Base-by-base conservation (phyloP, 2,329 filamentous ascomycete species). In the Penicillium sp. region DNA sequence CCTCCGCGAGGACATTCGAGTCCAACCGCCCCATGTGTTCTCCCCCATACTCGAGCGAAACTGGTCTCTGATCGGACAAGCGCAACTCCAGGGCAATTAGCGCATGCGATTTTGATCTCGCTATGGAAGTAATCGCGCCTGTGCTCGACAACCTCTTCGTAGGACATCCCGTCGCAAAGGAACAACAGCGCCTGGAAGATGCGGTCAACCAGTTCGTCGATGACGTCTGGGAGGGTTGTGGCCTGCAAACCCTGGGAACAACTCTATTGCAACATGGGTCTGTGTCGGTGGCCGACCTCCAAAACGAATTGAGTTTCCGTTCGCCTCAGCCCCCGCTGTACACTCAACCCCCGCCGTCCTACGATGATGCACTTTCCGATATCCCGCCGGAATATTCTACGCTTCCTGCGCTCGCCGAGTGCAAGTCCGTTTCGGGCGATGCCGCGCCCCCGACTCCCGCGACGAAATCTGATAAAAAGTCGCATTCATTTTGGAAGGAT, bases 301-400 rank as follows among this genome's bases (percentile, higher is more conserved):
- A 29, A 15, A 23, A 43, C 23, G 57, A 59, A 48, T 36, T 56
- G 18, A 48, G 49, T 39, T 49, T 60, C 23, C 41, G 39, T 10
- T 44, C 48, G 15, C 46, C 51, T 10, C 48, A 60, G 9, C 58
- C 51, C 7, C 57, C 52, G 7, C 58, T 24, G 46, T 65, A 68
- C 54, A 59, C 52, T 18, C 39, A 48, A 20, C 60, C 63, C 7
- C 69, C 69, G 13, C 69, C 70, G 10, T 55, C 68, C 17, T 73
- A 73, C 48, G 54, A 65, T 18, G 66, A 72, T 49, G 69, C 60
- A 15, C 44, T 68, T 23, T 51, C 44, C 33, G 69, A 73, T 52
- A 56, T 69, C 10, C 70, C 70, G 33, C 70, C 70, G 6, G 66
- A 66, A 51, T 72, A 73, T 46, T 56, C 59, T 34, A 48, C 52